Evolutionary conservation across 106 monocot genomes (phyloP).

Genomic region (Chionographis japonica): DNA sequence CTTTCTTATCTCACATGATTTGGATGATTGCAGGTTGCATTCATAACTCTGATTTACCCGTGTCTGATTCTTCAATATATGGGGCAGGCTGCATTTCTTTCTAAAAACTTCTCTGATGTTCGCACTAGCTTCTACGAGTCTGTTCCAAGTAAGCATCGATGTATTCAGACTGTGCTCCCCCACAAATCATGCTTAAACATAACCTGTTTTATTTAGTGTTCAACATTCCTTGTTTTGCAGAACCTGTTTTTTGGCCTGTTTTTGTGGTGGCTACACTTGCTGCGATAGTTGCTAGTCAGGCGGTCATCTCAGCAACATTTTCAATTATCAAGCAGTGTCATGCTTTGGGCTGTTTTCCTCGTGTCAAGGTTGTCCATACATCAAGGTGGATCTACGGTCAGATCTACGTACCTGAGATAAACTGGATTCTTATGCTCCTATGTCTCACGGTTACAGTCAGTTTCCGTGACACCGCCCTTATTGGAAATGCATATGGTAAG

Average conservation of each 20-base stretch:
- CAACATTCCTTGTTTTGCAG: slow-evolving; percentile 11
- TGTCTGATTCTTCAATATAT: slow-evolving; percentile 18
- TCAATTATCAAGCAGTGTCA: slow-evolving; percentile 73
- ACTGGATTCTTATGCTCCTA: slow-evolving; percentile 69
- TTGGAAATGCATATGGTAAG: slow-evolving; percentile 79
- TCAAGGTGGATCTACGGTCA: slow-evolving; percentile 55
- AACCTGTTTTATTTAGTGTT: neutral
- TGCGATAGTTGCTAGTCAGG: slow-evolving; percentile 71
- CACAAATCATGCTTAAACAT: neutral
- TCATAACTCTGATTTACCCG: slow-evolving; percentile 10
- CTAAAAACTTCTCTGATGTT: slow-evolving; percentile 1
- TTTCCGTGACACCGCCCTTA: slow-evolving; percentile 49
- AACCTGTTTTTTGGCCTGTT: slow-evolving; percentile 46
- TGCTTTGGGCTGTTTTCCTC: slow-evolving; percentile 67
- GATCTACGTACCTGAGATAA: slow-evolving; percentile 86
- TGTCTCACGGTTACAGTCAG: slow-evolving; percentile 61
- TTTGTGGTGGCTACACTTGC: slow-evolving; percentile 55
- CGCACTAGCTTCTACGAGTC: slow-evolving; percentile 15
- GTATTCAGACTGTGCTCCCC: neutral
- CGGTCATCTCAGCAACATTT: slow-evolving; percentile 74
- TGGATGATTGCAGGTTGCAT: slow-evolving; percentile 10
- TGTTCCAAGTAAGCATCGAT: slow-evolving; percentile 4
- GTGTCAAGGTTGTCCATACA: slow-evolving; percentile 71
- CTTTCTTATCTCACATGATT: too few species aligned
- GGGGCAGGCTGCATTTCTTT: slow-evolving; percentile 18